phyloP scores from a whole-genome alignment of 192 early-diverging fungal genomes.

The Coemansia sp. region DNA sequence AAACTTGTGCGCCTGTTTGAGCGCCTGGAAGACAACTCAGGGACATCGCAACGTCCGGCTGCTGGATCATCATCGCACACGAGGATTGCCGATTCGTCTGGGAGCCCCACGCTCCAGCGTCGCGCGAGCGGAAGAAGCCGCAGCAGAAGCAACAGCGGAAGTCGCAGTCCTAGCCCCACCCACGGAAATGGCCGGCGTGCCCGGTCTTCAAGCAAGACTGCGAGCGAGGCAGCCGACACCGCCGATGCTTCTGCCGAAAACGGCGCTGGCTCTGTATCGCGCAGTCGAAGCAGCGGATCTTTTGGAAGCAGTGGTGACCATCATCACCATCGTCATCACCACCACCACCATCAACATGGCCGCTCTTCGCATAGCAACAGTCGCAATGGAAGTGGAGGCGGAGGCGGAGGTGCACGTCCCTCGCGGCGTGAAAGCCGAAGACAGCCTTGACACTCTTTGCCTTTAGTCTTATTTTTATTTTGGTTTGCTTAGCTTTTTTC shows the following conservation, averaged over 20 bases:
- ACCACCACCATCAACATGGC: constrained; percentile 9
- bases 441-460: constrained; percentile 12
- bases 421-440: constrained; percentile 46
- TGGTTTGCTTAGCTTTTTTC: not conserved
- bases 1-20: constrained; percentile 61
- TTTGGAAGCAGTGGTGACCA: constrained; percentile 4
- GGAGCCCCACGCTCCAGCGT: constrained; percentile 12
- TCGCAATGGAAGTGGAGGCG: constrained; percentile 23
- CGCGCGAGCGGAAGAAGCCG: constrained; percentile 4
- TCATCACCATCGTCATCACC: constrained; percentile 13
- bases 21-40: constrained; percentile 46
- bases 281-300: constrained; percentile 26
- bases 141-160: constrained; percentile 15
- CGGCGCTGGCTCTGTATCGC: not conserved
- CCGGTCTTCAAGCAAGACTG: constrained; percentile 25
- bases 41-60: constrained; percentile 12
- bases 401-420: constrained; percentile 27
- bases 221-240: constrained; percentile 19
- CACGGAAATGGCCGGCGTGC: constrained; percentile 11
- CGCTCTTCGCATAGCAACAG: constrained; percentile 27
- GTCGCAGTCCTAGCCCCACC: constrained; percentile 17
- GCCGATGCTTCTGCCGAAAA: constrained; percentile 6
- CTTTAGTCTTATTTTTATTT: not conserved
- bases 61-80: constrained; percentile 10
- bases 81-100: constrained; percentile 14